phyloP scores from a whole-genome alignment of 2,329 filamentous ascomycete genomes.

The Talaromyces marneffei region DNA sequence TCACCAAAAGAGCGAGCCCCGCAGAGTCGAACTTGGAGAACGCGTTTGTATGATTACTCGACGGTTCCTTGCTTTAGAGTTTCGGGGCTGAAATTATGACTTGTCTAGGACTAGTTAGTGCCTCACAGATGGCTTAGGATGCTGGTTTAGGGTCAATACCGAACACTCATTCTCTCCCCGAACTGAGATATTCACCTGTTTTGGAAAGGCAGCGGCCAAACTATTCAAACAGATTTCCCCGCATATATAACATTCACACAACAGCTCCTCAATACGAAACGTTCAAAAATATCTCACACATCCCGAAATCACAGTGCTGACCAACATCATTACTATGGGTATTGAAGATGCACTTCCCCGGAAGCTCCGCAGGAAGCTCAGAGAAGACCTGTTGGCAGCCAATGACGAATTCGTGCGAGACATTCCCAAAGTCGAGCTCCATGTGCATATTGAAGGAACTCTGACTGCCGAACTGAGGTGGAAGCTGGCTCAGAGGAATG shows the following conservation, averaged over 20 bases:
- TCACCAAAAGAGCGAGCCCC: background rate
- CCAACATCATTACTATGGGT: background rate
- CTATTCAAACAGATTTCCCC: no score
- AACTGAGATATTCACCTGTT: no score
- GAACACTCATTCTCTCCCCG: no score
- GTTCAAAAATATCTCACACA: background rate
- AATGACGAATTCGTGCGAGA: background rate
- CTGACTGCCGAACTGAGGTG: background rate
- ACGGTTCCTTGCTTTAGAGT: no score
- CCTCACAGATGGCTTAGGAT: background rate
- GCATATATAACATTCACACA: background rate
- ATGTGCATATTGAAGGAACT: background rate
- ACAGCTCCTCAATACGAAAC: background rate
- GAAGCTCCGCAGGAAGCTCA: background rate
- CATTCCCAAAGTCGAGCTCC: background rate
- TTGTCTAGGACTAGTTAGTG: background rate
- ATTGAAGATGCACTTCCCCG: conserved; percentile 1
- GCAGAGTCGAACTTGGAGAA: background rate
- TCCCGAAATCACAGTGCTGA: background rate
- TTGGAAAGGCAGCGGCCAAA: no score
- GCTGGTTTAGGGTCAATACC: no score
- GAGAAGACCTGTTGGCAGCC: background rate
- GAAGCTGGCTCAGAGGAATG: background rate
- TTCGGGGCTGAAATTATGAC: background rate
- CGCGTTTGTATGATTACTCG: no score